phyloP scores from a whole-genome alignment of 2,329 filamentous ascomycete genomes.

The Fusarium austroafricanum region DNA sequence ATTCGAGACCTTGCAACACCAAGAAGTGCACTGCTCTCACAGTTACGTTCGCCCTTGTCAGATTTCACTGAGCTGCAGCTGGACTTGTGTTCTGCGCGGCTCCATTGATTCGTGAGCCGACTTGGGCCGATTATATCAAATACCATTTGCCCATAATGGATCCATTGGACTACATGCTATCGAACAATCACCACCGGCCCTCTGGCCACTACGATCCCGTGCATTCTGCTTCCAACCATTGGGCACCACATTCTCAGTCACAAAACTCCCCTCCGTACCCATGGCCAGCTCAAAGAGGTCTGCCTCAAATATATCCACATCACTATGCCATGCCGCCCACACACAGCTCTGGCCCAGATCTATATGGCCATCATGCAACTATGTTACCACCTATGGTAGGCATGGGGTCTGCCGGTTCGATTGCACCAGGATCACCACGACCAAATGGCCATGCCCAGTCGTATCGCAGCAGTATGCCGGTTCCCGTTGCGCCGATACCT shows the following conservation, averaged over 20 bases:
- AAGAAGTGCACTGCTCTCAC: constrained; percentile 12
- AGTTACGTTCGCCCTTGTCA: constrained; percentile 1
- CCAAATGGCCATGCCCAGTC: constrained; percentile 20
- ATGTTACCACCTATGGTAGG: constrained; percentile 42
- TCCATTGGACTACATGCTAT: constrained; percentile 44
- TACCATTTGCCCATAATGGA: constrained; percentile 41
- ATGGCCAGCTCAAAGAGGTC: constrained; percentile 38
- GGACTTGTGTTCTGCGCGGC: constrained; percentile 11
- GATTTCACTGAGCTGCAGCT: constrained; percentile 9
- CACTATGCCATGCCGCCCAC: constrained; percentile 33
- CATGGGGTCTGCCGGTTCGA: constrained; percentile 26
- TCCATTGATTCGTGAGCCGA: constrained; percentile 3
- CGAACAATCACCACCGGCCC: constrained; percentile 37
- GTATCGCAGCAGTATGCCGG: constrained; percentile 30
- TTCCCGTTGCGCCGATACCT: constrained; percentile 10
- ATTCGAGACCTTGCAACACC: constrained; percentile 16
- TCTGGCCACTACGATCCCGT: constrained; percentile 46
- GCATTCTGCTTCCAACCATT: constrained; percentile 43
- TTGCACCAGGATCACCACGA: constrained; percentile 28
- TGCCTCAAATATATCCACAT: constrained; percentile 38
- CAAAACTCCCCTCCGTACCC: constrained; percentile 38
- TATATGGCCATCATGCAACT: constrained; percentile 35
- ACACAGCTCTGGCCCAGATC: constrained; percentile 32
- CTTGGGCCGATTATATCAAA: constrained; percentile 13
- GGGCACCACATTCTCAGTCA: constrained; percentile 40